Evolutionary conservation across 768 basidiomycete species (phyloP).

Genomic region (Leccinum disarticulatum): DNA sequence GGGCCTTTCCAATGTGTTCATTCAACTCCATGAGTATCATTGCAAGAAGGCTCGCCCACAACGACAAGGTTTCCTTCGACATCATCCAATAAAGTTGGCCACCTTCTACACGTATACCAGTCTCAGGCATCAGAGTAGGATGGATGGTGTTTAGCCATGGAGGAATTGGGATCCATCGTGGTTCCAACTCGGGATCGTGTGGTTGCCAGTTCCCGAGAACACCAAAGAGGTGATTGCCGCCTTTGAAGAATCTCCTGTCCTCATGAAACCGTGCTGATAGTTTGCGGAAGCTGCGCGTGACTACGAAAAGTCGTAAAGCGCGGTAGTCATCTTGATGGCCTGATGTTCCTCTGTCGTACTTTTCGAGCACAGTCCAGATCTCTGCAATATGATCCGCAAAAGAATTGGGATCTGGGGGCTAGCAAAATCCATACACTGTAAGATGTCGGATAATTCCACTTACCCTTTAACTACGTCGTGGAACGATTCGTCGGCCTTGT

Average conservation of each 20-base stretch:
- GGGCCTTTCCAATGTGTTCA: background rate
- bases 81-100: background rate
- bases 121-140: background rate
- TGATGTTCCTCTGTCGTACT: background rate
- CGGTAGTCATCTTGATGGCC: background rate
- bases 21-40: background rate
- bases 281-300: background rate
- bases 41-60: background rate
- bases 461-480: background rate
- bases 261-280: background rate
- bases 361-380: background rate
- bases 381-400: background rate
- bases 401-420: background rate
- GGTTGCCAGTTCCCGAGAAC: background rate
- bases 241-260: background rate
- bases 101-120: background rate
- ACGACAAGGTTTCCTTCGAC: background rate
- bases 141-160: background rate
- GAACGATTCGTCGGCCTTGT: background rate
- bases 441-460: background rate
- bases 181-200: background rate
- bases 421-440: background rate
- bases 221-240: background rate
- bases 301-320: background rate
- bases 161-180: background rate